Base-by-base conservation (phyloP, 805 yeast genomes). In the Metschnikowia borealis region DNA sequence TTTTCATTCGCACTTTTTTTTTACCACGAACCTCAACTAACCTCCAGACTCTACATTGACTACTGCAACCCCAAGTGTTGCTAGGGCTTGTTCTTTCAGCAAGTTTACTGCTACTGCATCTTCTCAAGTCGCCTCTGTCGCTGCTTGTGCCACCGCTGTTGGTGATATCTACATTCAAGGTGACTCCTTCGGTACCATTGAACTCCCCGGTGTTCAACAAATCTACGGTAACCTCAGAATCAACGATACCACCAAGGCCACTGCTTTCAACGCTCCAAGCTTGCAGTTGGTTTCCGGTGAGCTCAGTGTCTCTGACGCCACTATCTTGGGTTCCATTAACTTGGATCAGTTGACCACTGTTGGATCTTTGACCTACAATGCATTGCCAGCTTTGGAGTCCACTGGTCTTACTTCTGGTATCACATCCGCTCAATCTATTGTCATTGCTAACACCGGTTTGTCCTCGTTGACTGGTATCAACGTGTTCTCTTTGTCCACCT, bases 301-400 rank as follows among this genome's bases (percentile, higher is more conserved):
- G 56, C 79, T 94, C 61, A 69, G 71, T 54, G 74, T 94, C 58
- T 67, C 75, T 58, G 73, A 74, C 55, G 81, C 87, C 70, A 86
- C 92, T 63, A 70, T 82, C 54, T 79, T 94, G 69, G 62, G 75
- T 58, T 70, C 83, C 52, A 77, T 92, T 52, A 79, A 85, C 62
- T 81, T 91, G 69, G 96, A 96, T 57, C 75, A 79, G 61, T 82
- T 92, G 68, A 77, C 83, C 67, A 79, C 87, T 58, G 96, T 90
- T 58, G 96, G 96, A 66, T 71, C 89, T 50, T 81, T 94, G 64
- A 72, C 77, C 70, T 84, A 87, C 75, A 79, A 81, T 64, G 89
- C 97, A 60, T 80, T 94, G 69, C 97, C 97, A 66, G 92, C 90
- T 60, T 82, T 92, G 65, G 70, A 75, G 59, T 64, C 71, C 49